A percentile compares a stretch with the other conserved stretches of the same genome.
These are phyloP conservation scores for Acer yangbiense DNA, from an alignment of 345 rosid genomes.

Conservation along the genomic window DNA sequence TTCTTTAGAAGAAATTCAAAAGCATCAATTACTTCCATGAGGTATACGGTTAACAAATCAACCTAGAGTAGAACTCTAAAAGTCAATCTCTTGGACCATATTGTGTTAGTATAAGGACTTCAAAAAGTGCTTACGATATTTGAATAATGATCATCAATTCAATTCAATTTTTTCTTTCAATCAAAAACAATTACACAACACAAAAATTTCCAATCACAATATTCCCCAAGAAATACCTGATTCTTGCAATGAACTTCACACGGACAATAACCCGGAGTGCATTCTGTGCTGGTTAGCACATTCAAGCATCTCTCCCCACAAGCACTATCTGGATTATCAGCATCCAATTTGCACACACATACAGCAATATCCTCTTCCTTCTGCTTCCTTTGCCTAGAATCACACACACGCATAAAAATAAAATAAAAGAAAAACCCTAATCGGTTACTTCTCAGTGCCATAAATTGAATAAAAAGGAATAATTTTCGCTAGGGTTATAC, in stretches of 20 bases:
- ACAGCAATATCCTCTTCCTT: slow-evolving; percentile 92
- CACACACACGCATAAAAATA: slow-evolving; percentile 16
- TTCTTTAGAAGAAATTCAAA: not conserved
- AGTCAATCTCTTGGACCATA: not conserved
- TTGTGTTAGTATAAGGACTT: not conserved
- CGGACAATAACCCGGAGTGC: slow-evolving; percentile 82
- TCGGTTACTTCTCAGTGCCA: not conserved
- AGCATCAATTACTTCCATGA: not conserved
- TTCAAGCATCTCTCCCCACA: slow-evolving; percentile 92
- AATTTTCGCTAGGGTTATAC: not conserved
- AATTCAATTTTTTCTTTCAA: too few species aligned
- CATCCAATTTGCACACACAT: slow-evolving; percentile 77
- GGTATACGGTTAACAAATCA: too few species aligned
- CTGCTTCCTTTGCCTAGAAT: slow-evolving; percentile 79
- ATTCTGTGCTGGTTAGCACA: slow-evolving; percentile 85
- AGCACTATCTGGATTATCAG: slow-evolving; percentile 67
- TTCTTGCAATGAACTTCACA: slow-evolving; percentile 76
- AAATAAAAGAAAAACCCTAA: not conserved
- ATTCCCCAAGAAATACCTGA: slow-evolving; percentile 50
- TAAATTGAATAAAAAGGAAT: not conserved
- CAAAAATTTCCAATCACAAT: not conserved
- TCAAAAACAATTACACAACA: too few species aligned
- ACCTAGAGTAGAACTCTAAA: not conserved
- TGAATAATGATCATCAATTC: not conserved
- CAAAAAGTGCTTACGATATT: not conserved